Conservation (phyloP, 2,329 filamentous ascomycete species). For the Epicoccum sorghinum region DNA sequence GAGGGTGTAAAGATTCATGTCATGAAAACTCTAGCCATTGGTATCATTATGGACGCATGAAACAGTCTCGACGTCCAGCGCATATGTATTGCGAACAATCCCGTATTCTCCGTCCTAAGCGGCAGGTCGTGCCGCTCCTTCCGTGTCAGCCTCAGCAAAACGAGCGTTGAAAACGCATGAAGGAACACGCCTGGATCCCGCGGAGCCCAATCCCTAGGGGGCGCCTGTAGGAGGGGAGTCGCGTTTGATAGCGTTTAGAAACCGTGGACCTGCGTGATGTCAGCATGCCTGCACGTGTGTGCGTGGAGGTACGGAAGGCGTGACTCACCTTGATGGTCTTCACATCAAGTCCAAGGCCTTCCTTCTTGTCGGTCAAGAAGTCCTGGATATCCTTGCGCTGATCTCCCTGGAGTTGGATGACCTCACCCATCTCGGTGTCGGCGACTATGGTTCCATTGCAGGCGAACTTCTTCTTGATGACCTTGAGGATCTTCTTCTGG, state of each 20-base stretch:
- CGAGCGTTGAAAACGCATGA: conserved; percentile 1
- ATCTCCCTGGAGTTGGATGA: conserved; percentile 99
- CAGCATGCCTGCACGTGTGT: background rate
- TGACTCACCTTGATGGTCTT: conserved; percentile 89
- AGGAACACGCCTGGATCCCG: conserved; percentile 9
- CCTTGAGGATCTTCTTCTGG: conserved; percentile 99
- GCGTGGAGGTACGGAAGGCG: background rate
- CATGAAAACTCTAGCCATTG: conserved; percentile 15
- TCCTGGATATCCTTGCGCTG: conserved; percentile 99
- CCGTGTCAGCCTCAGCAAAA: conserved; percentile 13
- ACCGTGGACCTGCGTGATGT: conserved; percentile 39
- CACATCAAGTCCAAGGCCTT: conserved; percentile 88
- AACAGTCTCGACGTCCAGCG: conserved; percentile 11
- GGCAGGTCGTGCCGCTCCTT: conserved; percentile 15
- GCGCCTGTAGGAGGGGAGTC: conserved; percentile 24
- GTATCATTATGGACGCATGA: conserved; percentile 16
- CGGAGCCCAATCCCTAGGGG: conserved; percentile 1
- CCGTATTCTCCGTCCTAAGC: conserved; percentile 4
- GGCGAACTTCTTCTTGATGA: conserved; percentile 99
- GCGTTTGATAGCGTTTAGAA: conserved; percentile 35
- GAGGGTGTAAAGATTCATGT: conserved; percentile 13
- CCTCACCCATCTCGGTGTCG: conserved; percentile 96
- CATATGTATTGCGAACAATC: conserved; percentile 8
- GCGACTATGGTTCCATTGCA: conserved; percentile 99
- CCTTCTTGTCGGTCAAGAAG: conserved; percentile 95